Evolutionary conservation across 2,329 filamentous ascomycete genomes (phyloP).

Genomic region (Apiospora arundinis): DNA sequence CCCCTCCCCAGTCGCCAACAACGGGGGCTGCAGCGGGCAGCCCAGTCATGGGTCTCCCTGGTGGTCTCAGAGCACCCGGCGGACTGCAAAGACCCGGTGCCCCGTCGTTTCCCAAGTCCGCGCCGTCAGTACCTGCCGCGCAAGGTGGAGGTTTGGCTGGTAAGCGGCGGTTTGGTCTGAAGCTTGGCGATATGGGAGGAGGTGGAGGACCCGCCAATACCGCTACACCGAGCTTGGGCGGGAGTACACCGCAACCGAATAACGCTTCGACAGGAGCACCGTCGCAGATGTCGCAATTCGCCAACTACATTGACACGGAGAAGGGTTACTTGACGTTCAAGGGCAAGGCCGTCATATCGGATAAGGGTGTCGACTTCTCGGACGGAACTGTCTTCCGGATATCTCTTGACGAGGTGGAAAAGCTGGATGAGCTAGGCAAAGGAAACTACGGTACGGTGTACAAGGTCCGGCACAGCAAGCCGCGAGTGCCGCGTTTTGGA

Average conservation of each 20-base stretch:
- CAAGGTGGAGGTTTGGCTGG: constrained; percentile 59
- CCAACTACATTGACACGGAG: constrained; percentile 88
- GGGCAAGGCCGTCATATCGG: constrained; percentile 88
- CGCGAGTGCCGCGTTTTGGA: constrained; percentile 62
- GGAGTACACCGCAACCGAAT: constrained; percentile 24
- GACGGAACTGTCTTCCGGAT: constrained; percentile 91
- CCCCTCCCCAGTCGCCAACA: constrained; percentile 37
- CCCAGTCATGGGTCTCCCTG: constrained; percentile 42
- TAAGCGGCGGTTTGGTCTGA: constrained; percentile 67
- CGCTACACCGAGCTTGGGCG: background rate
- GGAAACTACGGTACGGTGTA: constrained; percentile 99
- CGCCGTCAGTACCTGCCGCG: constrained; percentile 52
- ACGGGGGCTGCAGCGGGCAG: constrained; percentile 27
- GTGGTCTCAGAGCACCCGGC: constrained; percentile 48
- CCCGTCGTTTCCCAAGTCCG: constrained; percentile 58
- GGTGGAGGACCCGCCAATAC: constrained; percentile 34
- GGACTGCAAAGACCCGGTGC: constrained; percentile 53
- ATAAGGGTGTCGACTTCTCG: constrained; percentile 89
- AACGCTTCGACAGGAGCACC: constrained; percentile 37
- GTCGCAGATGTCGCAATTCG: constrained; percentile 65
- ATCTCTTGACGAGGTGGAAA: constrained; percentile 91
- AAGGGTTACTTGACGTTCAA: constrained; percentile 92
- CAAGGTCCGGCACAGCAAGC: constrained; percentile 87
- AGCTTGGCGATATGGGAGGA: constrained; percentile 60
- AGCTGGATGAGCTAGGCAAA: constrained; percentile 91